These are phyloP conservation scores for Neonectria coccinea DNA, from an alignment of 2,329 filamentous ascomycete species.

Conservation along the genomic window DNA sequence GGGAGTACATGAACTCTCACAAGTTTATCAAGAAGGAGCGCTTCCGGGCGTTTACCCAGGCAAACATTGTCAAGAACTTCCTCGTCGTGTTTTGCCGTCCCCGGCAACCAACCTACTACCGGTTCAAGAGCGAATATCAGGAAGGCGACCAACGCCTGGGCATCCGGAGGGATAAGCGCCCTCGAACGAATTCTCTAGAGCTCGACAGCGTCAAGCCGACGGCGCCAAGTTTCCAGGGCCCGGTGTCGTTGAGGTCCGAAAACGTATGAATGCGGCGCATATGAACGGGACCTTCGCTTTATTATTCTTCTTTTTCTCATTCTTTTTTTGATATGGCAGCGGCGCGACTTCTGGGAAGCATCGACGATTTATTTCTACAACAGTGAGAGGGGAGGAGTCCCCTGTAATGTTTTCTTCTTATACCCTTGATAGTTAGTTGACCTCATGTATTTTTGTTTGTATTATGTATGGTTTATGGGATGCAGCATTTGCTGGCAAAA, in stretches of 20 bases:
- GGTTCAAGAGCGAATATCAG: slow-evolving; percentile 82
- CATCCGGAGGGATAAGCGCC: slow-evolving; percentile 51
- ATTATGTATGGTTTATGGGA: slow-evolving; percentile 32
- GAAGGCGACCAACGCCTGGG: slow-evolving; percentile 89
- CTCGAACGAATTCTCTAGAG: slow-evolving; percentile 71
- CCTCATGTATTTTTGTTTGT: slow-evolving; percentile 39
- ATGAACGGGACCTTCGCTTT: slow-evolving; percentile 20
- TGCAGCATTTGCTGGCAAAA: slow-evolving; percentile 26
- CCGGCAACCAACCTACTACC: slow-evolving; percentile 87
- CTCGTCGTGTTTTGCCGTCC: slow-evolving; percentile 84
- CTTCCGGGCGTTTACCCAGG: slow-evolving; percentile 89
- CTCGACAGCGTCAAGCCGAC: slow-evolving; percentile 74
- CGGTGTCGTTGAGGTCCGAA: slow-evolving; percentile 58
- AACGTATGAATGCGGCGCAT: slow-evolving; percentile 34
- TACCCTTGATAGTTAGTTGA: slow-evolving; percentile 32
- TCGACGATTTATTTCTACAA: slow-evolving; percentile 33
- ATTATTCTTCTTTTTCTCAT: slow-evolving; percentile 24
- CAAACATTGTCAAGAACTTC: slow-evolving; percentile 81
- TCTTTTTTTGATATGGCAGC: slow-evolving; percentile 22
- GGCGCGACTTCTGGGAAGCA: slow-evolving; percentile 45
- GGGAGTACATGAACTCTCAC: slow-evolving; percentile 95
- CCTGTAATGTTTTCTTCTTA: slow-evolving; percentile 35
- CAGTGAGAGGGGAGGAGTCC: slow-evolving; percentile 28
- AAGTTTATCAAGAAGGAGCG: slow-evolving; percentile 94
- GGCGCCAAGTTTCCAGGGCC: slow-evolving; percentile 65